Percentiles rank a stretch among this genome's conserved stretches.
phyloP scores from a whole-genome alignment of 257 asterid genomes.

The Datura wrightii region DNA sequence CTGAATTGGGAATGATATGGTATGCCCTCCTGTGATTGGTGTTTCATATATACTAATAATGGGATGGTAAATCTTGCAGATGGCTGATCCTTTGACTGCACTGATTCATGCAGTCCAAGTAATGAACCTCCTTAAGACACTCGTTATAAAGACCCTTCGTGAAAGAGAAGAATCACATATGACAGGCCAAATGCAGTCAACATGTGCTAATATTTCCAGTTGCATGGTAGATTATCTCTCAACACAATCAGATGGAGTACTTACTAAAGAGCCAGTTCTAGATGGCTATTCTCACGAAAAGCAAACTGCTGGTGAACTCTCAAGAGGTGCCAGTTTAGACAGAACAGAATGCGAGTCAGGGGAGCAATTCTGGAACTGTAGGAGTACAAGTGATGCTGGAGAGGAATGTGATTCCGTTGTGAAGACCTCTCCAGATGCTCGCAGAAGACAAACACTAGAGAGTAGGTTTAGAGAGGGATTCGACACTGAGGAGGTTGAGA shows the following conservation, averaged over 20 bases:
- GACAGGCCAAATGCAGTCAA: constrained; percentile 26
- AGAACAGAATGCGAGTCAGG: constrained; percentile 39
- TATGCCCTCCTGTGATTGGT: not conserved
- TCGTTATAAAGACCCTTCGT: constrained; percentile 54
- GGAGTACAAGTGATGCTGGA: constrained; percentile 45
- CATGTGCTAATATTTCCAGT: constrained; percentile 40
- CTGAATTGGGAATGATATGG: not conserved
- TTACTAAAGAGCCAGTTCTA: constrained; percentile 28
- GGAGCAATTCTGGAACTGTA: constrained; percentile 38
- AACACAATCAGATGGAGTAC: constrained; percentile 29
- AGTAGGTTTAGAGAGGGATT: constrained; percentile 53
- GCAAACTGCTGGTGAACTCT: constrained; percentile 32
- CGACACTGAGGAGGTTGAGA: constrained; percentile 57
- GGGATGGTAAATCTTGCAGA: constrained; percentile 46
- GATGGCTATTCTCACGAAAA: constrained; percentile 34
- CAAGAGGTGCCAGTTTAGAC: constrained; percentile 41
- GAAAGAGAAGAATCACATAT: constrained; percentile 53
- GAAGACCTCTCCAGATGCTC: constrained; percentile 36
- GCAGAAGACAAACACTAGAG: constrained; percentile 51
- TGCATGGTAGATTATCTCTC: constrained; percentile 29
- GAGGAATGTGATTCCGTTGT: constrained; percentile 37
- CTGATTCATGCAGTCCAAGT: constrained; percentile 94
- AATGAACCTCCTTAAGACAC: constrained; percentile 82
- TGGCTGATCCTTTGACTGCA: constrained; percentile 91
- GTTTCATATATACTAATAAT: not conserved